Evolutionary conservation across 257 asterid genomes (phyloP).

Genomic region (Solanum tarijense): DNA sequence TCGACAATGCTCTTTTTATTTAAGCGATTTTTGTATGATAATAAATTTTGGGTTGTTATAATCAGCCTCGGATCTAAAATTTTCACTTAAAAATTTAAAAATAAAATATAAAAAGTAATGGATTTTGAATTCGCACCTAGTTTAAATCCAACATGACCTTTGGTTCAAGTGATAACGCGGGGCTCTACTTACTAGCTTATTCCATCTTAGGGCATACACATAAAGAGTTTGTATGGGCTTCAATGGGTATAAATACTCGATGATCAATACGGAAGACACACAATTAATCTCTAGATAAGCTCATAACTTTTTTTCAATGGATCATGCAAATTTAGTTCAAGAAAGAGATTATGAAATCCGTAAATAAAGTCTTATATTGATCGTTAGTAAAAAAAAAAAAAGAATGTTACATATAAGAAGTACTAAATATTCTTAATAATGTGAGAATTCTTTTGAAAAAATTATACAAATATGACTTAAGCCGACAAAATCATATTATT

Average conservation of each 20-base stretch:
- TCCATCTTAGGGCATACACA: neutral
- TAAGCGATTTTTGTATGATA: neutral
- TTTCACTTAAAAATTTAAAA: neutral
- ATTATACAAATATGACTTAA: neutral
- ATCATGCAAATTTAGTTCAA: neutral
- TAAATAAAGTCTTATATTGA: neutral
- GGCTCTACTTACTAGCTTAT: neutral
- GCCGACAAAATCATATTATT: neutral
- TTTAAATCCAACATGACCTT: neutral
- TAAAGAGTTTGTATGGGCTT: neutral
- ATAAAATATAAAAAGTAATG: too few relatives aligned
- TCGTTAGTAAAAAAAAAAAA: neutral
- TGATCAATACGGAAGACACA: fast-evolving
- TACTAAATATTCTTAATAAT: neutral
- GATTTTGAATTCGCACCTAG: neutral
- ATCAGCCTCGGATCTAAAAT: fast-evolving
- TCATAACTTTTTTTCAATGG: too few relatives aligned
- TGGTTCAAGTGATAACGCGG: neutral
- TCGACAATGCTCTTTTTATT: neutral
- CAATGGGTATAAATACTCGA: too few relatives aligned
- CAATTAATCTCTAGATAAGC: too few relatives aligned
- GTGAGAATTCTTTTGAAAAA: neutral
- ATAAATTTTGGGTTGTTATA: neutral
- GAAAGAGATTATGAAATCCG: neutral
- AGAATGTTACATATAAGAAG: fast-evolving